Conservation (phyloP, 1,284 basidiomycete species). For the Puccinia horiana region DNA sequence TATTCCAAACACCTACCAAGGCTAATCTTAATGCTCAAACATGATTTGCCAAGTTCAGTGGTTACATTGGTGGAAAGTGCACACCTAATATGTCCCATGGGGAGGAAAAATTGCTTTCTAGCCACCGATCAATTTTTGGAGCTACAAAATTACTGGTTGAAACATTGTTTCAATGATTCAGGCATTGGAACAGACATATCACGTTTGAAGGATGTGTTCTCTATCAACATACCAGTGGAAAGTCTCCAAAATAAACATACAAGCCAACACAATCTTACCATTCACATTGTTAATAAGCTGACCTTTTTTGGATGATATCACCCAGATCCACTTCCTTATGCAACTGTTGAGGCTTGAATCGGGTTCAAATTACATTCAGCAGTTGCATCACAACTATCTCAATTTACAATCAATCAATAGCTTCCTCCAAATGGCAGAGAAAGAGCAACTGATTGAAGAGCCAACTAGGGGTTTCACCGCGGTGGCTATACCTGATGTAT, state of each 20-base stretch:
- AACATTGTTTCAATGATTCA: conserved; percentile 10
- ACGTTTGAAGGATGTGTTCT: neutral
- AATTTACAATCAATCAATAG: too few relatives aligned
- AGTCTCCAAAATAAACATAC: too few relatives aligned
- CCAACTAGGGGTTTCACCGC: neutral
- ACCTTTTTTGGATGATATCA: too few relatives aligned
- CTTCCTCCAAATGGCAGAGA: too few relatives aligned
- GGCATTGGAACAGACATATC: neutral
- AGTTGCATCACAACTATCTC: too few relatives aligned
- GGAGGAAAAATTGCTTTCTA: neutral
- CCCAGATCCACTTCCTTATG: too few relatives aligned
- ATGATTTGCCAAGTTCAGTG: neutral
- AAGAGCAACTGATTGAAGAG: too few relatives aligned
- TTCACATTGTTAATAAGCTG: too few relatives aligned
- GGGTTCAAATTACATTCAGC: too few relatives aligned
- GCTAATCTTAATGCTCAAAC: neutral
- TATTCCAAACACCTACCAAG: neutral
- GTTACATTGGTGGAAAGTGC: neutral
- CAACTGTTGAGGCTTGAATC: too few relatives aligned
- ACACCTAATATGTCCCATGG: neutral
- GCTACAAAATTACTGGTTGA: conserved; percentile 17
- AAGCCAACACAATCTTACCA: too few relatives aligned
- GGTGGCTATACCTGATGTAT: neutral
- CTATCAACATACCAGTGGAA: neutral
- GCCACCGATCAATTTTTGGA: conserved; percentile 7